phyloP scores from a whole-genome alignment of 2,329 filamentous ascomycete genomes.

The Phyllosticta citribraziliensis region DNA sequence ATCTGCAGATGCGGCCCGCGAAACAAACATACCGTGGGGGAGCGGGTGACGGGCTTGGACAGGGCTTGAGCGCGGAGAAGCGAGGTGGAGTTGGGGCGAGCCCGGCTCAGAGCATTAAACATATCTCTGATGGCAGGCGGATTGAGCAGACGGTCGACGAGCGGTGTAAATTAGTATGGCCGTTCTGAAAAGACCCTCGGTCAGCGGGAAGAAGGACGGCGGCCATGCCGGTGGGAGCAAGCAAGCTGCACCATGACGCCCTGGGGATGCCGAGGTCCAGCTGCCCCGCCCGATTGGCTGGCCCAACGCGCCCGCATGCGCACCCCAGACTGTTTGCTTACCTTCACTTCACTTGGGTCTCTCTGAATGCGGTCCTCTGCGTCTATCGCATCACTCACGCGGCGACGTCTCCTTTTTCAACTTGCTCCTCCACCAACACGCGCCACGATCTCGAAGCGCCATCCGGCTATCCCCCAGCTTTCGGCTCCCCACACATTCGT shows the following conservation, averaged over 20 bases:
- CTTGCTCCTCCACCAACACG: not conserved
- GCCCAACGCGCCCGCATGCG: not conserved
- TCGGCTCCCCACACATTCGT: not conserved
- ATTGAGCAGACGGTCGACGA: not conserved
- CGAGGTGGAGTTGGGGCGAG: conserved; percentile 27
- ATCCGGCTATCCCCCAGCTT: not conserved
- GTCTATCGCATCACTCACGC: not conserved
- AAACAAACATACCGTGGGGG: conserved; percentile 19
- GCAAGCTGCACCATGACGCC: not conserved
- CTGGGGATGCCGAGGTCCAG: conserved; percentile 3
- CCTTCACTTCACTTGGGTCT: not conserved
- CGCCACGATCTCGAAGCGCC: not conserved
- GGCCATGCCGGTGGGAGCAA: not conserved
- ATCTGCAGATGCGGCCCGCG: not conserved
- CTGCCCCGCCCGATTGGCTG: not conserved
- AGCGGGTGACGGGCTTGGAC: conserved; percentile 18
- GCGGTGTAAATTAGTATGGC: not conserved
- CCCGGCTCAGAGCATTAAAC: conserved; percentile 31
- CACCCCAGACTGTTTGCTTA: not conserved
- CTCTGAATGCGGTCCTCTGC: not conserved
- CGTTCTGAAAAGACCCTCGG: not conserved
- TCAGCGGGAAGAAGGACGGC: conserved; percentile 7
- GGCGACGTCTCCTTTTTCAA: not conserved
- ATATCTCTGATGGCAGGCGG: conserved; percentile 17
- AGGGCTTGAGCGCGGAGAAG: conserved; percentile 22